Base-by-base conservation (phyloP, 2,329 filamentous ascomycete genomes). In the Bipolaris gigantea region DNA sequence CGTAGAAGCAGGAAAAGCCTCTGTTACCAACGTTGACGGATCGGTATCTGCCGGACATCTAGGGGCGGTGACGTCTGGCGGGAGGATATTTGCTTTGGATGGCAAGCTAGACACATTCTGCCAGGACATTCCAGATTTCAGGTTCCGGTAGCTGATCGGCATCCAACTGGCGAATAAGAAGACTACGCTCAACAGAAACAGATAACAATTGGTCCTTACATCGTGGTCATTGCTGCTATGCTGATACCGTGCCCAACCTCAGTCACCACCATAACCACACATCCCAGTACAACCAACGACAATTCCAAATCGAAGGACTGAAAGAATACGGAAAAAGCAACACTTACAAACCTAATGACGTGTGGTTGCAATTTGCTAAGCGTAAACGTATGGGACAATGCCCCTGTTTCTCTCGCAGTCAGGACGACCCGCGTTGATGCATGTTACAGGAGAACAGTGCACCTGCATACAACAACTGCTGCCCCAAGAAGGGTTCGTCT, bases 11-110 rank as follows among this genome's bases (percentile, higher is more conserved):
- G 3, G 19, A 19, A 43, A 33, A 19, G 13, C 27, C 10, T 30
- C 13, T 8, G 10, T 30, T 30, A 30, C 27, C 1, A 3, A 13
- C 13, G 19, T 27, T 41, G 5, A 16, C 33, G 16, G 13, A 8
- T 2, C 33, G 33, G 21, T 41, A 8, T 4, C 15, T 32, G 32
- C 16, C 25, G 34, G 32, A 13, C 13, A 30, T 11, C 19, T 45
- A 32, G 19, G n/a, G 16, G 32, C 13, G 18, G 48, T 60, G 55
- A 58, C 49, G 51, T 55, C 19, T 38, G 40, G 16, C 43, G 49
- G 32, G 41, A 53, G 15, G 45, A 25, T 33, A 33, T 36, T 23
- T 33, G 21, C 19, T 35, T 48, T 30, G 21, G 23, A 53, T 40
- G 32, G 42, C 32, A 35, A 15, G 15, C 50, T 42, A 42, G 23